Conservation (phyloP, 192 early-diverging fungal genomes). For the Backusella sp. region DNA sequence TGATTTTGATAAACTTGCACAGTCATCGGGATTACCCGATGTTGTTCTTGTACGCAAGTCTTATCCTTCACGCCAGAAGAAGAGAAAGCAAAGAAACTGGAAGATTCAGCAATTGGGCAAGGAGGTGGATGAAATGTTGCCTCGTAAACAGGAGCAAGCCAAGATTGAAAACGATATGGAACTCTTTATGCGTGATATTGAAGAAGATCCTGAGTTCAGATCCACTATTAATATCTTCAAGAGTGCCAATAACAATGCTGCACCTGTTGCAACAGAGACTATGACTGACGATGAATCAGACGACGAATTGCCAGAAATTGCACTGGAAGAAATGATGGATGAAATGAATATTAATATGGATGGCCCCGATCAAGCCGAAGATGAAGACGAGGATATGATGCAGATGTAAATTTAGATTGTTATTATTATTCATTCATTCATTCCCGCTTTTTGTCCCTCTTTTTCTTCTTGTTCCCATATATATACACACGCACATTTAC, state of each 20-base stretch:
- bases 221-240: slow-evolving; percentile 96
- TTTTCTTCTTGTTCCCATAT: background rate
- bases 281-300: slow-evolving; percentile 48
- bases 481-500: background rate
- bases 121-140: slow-evolving; percentile 84
- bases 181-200: slow-evolving; percentile 94
- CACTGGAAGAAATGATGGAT: slow-evolving; percentile 90
- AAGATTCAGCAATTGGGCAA: slow-evolving; percentile 85
- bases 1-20: slow-evolving; percentile 65
- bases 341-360: slow-evolving; percentile 78
- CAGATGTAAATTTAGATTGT: slow-evolving; percentile 21
- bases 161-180: slow-evolving; percentile 89
- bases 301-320: slow-evolving; percentile 88
- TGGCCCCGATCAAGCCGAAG: slow-evolving; percentile 42
- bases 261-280: slow-evolving; percentile 27
- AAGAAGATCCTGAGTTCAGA: slow-evolving; percentile 97
- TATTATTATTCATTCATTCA: background rate
- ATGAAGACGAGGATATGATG: slow-evolving; percentile 35
- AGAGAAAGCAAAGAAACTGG: slow-evolving; percentile 86
- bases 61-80: slow-evolving; percentile 87
- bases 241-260: slow-evolving; percentile 29
- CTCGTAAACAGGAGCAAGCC: slow-evolving; percentile 74
- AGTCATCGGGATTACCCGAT: slow-evolving; percentile 67
- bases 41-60: slow-evolving; percentile 91
- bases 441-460: background rate